Evolutionary conservation across 23 red algal species (phyloP), one percentile per base, ranked within the genome.

Genomic region (Pyropia haitanensis): DNA sequence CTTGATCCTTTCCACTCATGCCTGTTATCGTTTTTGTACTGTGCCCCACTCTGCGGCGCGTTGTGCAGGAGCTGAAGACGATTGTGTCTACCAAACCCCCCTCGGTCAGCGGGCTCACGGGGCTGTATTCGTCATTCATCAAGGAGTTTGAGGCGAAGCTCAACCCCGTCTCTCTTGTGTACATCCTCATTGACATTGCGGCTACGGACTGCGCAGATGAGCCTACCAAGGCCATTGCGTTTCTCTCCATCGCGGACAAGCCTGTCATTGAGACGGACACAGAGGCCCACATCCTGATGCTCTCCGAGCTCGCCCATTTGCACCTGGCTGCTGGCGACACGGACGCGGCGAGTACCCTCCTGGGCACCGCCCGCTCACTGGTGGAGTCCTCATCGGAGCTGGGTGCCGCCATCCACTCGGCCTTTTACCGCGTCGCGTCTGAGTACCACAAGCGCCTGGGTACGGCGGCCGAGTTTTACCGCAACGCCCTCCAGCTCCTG

Each of bases 381-480:
- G 60, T 96, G 23, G 89, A 85, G 27, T 66, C 71, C 31, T 51
- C 63, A 1, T 64, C 48, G 26, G 78, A 83, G 18, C 72, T 96
- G 61, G 77, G 54, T 48, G 57, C 78, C 2, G 63, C 65, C 28
- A 80, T 96, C 60, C 75, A 88, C 73, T 96, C 92, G 33, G 79
- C 82, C 7, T 96, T 80, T 68, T 90, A 90, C 50, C 84, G 79
- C 18, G 70, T 81, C 14, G 85, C 85, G 51, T 76, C 82, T 1
- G 79, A 96, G 63, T 96, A 90, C 63, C 83, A 96, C 75, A 96
- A 96, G 55, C 57, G 66, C 58, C 73, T 95, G 0, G 94, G 94
- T 14, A 83, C 86, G 33, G 85, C 94, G 55, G 71, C 79, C 9
- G 88, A 91, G 14, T 98, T 91, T 69, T 98, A 91, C 67, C 81